These are phyloP conservation scores for Kewa caespitosa DNA, from an alignment of 179 eudicot species.

Conservation along the genomic window DNA sequence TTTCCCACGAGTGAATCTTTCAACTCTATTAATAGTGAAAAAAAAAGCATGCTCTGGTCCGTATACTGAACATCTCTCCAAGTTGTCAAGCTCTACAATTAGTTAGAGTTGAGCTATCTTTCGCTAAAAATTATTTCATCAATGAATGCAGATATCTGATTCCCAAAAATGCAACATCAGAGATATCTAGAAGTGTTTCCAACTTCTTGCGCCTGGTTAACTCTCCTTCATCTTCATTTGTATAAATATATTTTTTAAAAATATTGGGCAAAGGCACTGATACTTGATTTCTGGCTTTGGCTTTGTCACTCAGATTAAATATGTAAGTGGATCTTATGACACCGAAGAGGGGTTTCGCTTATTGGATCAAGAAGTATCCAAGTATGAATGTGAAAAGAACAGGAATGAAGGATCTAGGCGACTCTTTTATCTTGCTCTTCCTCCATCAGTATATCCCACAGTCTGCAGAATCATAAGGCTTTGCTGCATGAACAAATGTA, in stretches of 20 bases:
- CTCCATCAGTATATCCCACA: constrained; percentile 97
- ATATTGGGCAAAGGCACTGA: constrained; percentile 9
- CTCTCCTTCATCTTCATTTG: constrained; percentile 7
- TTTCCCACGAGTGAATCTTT: no score
- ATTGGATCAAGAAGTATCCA: constrained; percentile 70
- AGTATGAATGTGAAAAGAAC: constrained; percentile 55
- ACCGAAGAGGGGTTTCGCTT: constrained; percentile 72
- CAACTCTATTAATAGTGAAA: no score
- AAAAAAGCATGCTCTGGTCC: no score
- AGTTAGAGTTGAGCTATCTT: no score
- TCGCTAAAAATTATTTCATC: no score
- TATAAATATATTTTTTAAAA: background rate
- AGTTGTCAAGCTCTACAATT: no score
- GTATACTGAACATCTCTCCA: no score
- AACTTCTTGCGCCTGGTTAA: constrained; percentile 75
- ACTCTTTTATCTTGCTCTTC: constrained; percentile 96
- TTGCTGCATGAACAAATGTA: constrained; percentile 75
- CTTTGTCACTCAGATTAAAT: constrained; percentile 73
- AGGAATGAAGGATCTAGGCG: constrained; percentile 71
- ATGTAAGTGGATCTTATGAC: constrained; percentile 87
- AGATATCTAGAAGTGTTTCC: constrained; percentile 45
- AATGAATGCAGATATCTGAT: constrained; percentile 57
- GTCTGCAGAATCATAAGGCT: constrained; percentile 92
- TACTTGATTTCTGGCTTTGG: constrained; percentile 13
- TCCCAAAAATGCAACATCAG: constrained; percentile 43